Base-by-base conservation (phyloP, 768 basidiomycete species). In the Trametes meyenii region DNA sequence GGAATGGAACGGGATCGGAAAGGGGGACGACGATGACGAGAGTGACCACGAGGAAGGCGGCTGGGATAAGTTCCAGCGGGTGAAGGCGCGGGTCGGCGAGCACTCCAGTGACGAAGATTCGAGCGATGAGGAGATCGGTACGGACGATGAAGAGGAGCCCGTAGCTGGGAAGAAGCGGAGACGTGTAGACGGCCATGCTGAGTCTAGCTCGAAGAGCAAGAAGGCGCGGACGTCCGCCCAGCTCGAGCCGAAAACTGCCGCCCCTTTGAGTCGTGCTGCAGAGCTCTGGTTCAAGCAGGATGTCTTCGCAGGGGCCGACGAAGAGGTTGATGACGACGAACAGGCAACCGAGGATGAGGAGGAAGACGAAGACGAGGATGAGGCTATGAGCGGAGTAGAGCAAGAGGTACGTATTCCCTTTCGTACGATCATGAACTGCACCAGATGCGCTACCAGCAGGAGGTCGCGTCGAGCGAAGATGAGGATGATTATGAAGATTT, bases 271-370 rank as follows among this genome's bases (percentile, higher is more conserved):
- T 66, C 82, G 82, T 48, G 81, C 87, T 46, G 84, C 94, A 2
- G 83, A 89, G 67, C 72, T 98, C n/a, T 99, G 97, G 97, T 99
- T 98, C 76, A 88, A 90, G 65, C 96, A 97, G 74, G 89, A 90
- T 52, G 75, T 97, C 45, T 99, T 99, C 79, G 82, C 85, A 51
- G 89, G 83, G 23, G 71, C 81, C 2, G 85, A 82, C 33, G 55
- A 78, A 44, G 81, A 79, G 36, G 72, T 72, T 11, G 77, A 79
- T 43, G 76, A 76, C 19, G 77, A 75, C 7, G 75, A 75, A 3
- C 74, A 76, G 17, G 76, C 75, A n/a, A 72, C 70, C 5, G 73
- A 50, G 58, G 67, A 67, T 7, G 77, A 75, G 6, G 75, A 73
- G 14, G 70, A 72, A 6, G 76, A 73, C 10, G 70, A 72, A 26